Percentiles rank a stretch among this genome's conserved stretches.
These are phyloP conservation scores for Streptanthus diversifolius DNA, from an alignment of 345 rosid species.

Conservation along the genomic window DNA sequence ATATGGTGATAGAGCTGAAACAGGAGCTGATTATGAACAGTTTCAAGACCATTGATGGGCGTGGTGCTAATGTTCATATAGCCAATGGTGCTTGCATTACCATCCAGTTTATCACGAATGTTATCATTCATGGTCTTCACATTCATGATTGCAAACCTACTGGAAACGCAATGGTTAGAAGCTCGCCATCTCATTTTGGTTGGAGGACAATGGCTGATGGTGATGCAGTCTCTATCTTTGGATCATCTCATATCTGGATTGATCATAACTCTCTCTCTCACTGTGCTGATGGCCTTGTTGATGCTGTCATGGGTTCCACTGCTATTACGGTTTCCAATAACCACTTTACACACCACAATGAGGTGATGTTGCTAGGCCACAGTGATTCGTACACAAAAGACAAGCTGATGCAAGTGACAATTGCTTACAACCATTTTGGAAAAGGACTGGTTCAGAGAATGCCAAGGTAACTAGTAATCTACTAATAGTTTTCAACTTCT, in stretches of 20 bases:
- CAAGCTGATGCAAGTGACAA: constrained; percentile 90
- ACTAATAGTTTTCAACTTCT: not conserved
- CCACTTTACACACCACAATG: constrained; percentile 88
- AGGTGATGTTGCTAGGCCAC: constrained; percentile 92
- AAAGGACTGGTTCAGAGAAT: constrained; percentile 91
- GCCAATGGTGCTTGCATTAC: constrained; percentile 94
- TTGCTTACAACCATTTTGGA: constrained; percentile 95
- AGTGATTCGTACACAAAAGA: constrained; percentile 82
- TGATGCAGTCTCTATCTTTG: constrained; percentile 78
- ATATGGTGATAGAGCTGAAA: constrained; percentile 83
- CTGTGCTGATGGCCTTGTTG: constrained; percentile 95
- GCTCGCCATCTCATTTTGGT: constrained; percentile 75
- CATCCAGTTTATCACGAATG: constrained; percentile 73
- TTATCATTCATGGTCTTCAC: constrained; percentile 91
- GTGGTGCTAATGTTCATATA: constrained; percentile 83
- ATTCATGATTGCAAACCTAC: constrained; percentile 93
- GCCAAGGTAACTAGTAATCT: constrained; percentile 58
- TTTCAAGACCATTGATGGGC: constrained; percentile 91
- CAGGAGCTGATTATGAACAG: constrained; percentile 84
- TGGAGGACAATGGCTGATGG: constrained; percentile 97
- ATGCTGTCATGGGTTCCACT: constrained; percentile 95
- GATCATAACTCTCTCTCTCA: constrained; percentile 92
- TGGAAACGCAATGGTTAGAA: constrained; percentile 92
- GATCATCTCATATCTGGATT: constrained; percentile 87
- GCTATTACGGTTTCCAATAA: constrained; percentile 88